These are phyloP conservation scores for Cynanchum wilfordii DNA, from an alignment of 257 asterid genomes.

Conservation along the genomic window DNA sequence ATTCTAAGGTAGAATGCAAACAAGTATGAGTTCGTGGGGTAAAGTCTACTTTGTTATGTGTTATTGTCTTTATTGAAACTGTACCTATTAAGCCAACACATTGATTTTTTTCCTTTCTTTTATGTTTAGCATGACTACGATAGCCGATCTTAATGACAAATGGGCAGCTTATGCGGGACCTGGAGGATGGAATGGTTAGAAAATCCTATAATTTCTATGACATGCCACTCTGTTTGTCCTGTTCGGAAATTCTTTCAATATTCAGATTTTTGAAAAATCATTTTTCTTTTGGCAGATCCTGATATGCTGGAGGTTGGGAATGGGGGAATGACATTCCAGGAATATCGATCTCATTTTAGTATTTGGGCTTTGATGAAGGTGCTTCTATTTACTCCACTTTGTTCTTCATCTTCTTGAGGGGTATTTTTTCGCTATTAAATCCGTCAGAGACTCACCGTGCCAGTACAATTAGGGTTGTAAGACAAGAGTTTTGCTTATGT, in stretches of 20 bases:
- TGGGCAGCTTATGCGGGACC: slow-evolving; percentile 99
- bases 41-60: neutral
- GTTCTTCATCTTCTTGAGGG: neutral
- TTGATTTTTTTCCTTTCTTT: slow-evolving; percentile 14
- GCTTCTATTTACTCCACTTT: neutral
- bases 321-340: slow-evolving; percentile 85
- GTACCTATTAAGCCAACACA: neutral
- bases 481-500: neutral
- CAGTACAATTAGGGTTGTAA: neutral
- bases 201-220: neutral
- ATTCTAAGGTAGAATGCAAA: neutral
- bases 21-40: neutral
- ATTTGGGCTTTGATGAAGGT: slow-evolving; percentile 99
- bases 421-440: neutral
- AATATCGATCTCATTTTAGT: slow-evolving; percentile 92
- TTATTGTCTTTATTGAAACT: neutral
- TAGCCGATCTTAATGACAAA: slow-evolving; percentile 87
- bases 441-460: neutral
- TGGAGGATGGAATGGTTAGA: slow-evolving; percentile 97
- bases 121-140: slow-evolving; percentile 75
- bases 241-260: neutral
- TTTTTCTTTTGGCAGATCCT: slow-evolving; percentile 59
- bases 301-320: slow-evolving; percentile 98
- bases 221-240: neutral
- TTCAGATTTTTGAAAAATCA: neutral